Conservation (phyloP, 1,284 basidiomycete species). For the Jaminaea rosea region DNA sequence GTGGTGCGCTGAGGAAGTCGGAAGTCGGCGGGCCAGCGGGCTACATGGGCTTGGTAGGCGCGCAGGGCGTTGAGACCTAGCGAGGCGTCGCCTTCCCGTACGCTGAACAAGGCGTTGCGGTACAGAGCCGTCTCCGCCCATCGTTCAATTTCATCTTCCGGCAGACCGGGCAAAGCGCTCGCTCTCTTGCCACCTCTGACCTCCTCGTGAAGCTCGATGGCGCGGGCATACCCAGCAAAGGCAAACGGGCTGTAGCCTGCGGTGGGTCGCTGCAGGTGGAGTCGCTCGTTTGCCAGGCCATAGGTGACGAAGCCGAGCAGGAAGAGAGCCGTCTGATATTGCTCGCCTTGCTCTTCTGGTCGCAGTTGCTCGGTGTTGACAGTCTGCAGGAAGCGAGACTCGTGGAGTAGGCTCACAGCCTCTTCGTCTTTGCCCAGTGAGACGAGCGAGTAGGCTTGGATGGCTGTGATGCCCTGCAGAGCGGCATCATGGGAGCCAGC, state of each 20-base stretch:
- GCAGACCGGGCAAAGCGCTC: slow-evolving; percentile 32
- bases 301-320: slow-evolving; percentile 36
- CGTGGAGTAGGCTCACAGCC: slow-evolving; percentile 30
- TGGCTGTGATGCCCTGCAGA: slow-evolving; percentile 9
- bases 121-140: slow-evolving; percentile 44
- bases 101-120: slow-evolving; percentile 36
- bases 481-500: slow-evolving; percentile 9
- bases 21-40: slow-evolving; percentile 39
- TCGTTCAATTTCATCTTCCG: slow-evolving; percentile 41
- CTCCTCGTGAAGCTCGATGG: slow-evolving; percentile 40
- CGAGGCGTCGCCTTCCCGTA: slow-evolving; percentile 21
- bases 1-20: slow-evolving; percentile 39
- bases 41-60: slow-evolving; percentile 40
- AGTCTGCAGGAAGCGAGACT: slow-evolving; percentile 25
- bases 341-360: slow-evolving; percentile 15
- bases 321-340: slow-evolving; percentile 19
- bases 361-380: slow-evolving; percentile 15
- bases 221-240: slow-evolving; percentile 31
- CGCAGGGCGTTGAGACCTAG: slow-evolving; percentile 32
- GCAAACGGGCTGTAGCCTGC: slow-evolving; percentile 29
- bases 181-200: slow-evolving; percentile 34
- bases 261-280: slow-evolving; percentile 17
- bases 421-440: slow-evolving; percentile 36
- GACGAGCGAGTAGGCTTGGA: slow-evolving; percentile 34
- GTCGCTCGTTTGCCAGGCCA: slow-evolving; percentile 41